phyloP scores from a whole-genome alignment of 1,139 yeast species.

The Candida albicans region DNA sequence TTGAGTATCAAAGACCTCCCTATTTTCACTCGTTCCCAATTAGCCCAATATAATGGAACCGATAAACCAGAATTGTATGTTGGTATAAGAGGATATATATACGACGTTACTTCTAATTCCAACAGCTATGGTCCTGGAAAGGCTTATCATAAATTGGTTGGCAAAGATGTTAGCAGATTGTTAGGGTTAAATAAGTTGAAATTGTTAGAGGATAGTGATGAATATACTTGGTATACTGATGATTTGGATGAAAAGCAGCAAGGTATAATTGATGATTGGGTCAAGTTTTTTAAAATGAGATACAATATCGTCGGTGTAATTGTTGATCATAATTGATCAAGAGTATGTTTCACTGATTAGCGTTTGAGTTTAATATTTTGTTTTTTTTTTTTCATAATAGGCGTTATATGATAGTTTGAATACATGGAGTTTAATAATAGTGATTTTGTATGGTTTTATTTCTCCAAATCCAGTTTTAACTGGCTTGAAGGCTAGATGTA shows the following conservation, averaged over 20 bases:
- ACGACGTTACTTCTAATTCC: constrained; percentile 68
- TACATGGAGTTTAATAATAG: neutral
- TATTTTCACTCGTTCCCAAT: constrained; percentile 34
- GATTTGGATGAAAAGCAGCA: constrained; percentile 52
- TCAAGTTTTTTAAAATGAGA: constrained; percentile 52
- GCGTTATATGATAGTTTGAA: neutral
- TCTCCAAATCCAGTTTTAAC: no score
- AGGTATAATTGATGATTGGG: constrained; percentile 58
- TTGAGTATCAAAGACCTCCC: constrained; percentile 30
- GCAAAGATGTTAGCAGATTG: constrained; percentile 75
- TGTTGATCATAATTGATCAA: constrained; percentile 25
- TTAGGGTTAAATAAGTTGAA: constrained; percentile 48
- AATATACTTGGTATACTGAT: constrained; percentile 45
- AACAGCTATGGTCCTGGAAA: constrained; percentile 76
- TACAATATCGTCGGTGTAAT: constrained; percentile 40
- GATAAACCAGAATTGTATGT: constrained; percentile 52
- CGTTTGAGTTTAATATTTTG: no score
- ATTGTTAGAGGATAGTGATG: constrained; percentile 18
- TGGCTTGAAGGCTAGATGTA: no score
- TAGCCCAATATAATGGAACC: constrained; percentile 35
- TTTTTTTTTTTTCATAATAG: neutral
- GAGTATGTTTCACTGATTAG: no score
- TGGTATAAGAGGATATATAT: constrained; percentile 72
- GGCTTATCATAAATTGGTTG: constrained; percentile 71
- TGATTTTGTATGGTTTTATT: no score